Evolutionary conservation across 1,139 yeast genomes (phyloP).

Genomic region (Wickerhamomyces sp.): DNA sequence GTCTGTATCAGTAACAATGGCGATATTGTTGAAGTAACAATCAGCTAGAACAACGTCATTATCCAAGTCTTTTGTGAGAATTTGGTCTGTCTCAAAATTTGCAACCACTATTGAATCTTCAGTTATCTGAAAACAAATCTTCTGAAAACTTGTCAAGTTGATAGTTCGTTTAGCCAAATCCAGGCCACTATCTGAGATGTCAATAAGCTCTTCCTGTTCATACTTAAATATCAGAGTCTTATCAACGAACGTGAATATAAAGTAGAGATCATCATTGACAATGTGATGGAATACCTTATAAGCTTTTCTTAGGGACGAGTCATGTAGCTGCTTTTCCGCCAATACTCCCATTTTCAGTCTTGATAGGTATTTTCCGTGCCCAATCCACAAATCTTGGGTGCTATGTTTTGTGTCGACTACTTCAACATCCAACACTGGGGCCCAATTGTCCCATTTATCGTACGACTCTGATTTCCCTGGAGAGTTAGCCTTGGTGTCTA

Average conservation of each 20-base stretch:
- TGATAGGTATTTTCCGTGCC: constrained; percentile 40
- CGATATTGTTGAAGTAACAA: constrained; percentile 11
- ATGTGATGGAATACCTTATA: constrained; percentile 21
- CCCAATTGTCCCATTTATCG: constrained; percentile 39
- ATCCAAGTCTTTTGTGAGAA: constrained; percentile 10
- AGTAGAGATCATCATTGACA: constrained; percentile 19
- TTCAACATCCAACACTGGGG: constrained; percentile 41
- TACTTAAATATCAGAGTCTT: constrained; percentile 35
- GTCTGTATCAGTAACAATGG: constrained; percentile 23
- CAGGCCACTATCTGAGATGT: constrained; percentile 21
- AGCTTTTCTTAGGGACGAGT: constrained; percentile 18
- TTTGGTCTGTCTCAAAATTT: constrained; percentile 19
- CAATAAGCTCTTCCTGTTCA: constrained; percentile 21
- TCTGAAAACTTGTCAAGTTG: constrained; percentile 11
- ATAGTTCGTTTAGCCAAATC: constrained; percentile 21
- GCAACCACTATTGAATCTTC: constrained; percentile 27
- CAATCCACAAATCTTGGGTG: constrained; percentile 39
- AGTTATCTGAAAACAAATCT: constrained; percentile 31
- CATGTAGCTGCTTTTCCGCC: constrained; percentile 26
- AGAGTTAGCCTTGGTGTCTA: constrained; percentile 1
- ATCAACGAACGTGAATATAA: constrained; percentile 37
- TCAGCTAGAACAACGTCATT: constrained; percentile 17
- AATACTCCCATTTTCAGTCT: constrained; percentile 37
- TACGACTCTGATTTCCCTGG: constrained; percentile 7
- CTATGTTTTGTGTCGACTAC: constrained; percentile 31